Evolutionary conservation across 2,329 filamentous ascomycete species (phyloP).

Genomic region (Aschersonia sp.): DNA sequence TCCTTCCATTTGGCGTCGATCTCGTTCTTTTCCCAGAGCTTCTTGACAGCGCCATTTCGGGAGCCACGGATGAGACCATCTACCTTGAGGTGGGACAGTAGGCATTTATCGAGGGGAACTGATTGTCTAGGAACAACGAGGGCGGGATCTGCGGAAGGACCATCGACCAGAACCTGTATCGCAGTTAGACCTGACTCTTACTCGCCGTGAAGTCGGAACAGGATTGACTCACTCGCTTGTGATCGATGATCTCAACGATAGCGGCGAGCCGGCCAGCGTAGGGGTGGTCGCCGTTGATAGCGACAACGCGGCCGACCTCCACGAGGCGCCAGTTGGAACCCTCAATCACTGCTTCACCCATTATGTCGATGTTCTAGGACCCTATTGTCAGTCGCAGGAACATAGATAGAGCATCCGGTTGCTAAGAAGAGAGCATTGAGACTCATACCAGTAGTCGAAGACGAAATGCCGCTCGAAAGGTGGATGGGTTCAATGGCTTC

Average conservation of each 20-base stretch:
- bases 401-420: neutral
- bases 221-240: constrained; percentile 84
- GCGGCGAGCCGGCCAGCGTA: constrained; percentile 75
- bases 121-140: constrained; percentile 77
- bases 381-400: constrained; percentile 16
- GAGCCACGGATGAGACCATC: constrained; percentile 72
- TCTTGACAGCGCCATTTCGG: constrained; percentile 70
- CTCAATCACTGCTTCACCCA: constrained; percentile 73
- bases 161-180: constrained; percentile 81
- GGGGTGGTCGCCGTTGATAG: constrained; percentile 68
- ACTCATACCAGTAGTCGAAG: constrained; percentile 24
- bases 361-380: constrained; percentile 48
- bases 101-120: constrained; percentile 64
- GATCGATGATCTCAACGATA: constrained; percentile 99
- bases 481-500: constrained; percentile 19
- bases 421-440: constrained; percentile 6
- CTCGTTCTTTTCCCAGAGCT: constrained; percentile 78
- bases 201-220: neutral
- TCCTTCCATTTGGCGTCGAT: constrained; percentile 89
- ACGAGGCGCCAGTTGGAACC: constrained; percentile 85
- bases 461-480: constrained; percentile 21
- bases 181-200: constrained; percentile 1
- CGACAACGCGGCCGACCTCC: constrained; percentile 94
- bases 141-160: constrained; percentile 69
- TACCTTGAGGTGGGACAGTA: constrained; percentile 83